Percentiles rank a stretch among this genome's conserved stretches.
Evolutionary conservation across 768 basidiomycete species (phyloP).

Genomic region (Phylloporus arenicola): DNA sequence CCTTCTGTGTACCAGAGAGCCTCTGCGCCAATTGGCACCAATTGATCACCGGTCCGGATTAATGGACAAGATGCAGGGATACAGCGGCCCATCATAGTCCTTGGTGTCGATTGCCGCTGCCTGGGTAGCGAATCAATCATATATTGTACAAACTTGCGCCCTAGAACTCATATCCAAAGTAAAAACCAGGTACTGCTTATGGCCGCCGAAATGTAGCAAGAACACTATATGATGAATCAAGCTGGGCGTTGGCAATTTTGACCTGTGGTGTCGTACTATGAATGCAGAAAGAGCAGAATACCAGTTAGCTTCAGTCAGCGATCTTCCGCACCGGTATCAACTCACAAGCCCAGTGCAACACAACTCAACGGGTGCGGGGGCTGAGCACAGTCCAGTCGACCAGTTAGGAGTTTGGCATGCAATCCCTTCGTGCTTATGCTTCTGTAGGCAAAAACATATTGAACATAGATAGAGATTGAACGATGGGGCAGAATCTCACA

Average conservation of each 20-base stretch:
- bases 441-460: not conserved
- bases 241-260: not conserved
- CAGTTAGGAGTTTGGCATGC: not conserved
- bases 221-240: too few relatives aligned
- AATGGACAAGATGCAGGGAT: too few relatives aligned
- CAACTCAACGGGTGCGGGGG: not conserved
- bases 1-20: too few relatives aligned
- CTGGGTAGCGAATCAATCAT: too few relatives aligned
- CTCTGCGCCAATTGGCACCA: too few relatives aligned
- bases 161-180: too few relatives aligned
- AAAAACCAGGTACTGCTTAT: too few relatives aligned
- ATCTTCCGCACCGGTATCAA: not conserved
- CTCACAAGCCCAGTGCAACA: not conserved
- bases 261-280: not conserved
- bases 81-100: too few relatives aligned
- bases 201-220: too few relatives aligned
- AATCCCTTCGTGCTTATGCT: not conserved
- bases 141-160: too few relatives aligned
- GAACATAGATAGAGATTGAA: not conserved
- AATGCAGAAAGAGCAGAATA: not conserved
- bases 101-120: too few relatives aligned
- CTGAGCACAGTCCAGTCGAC: not conserved
- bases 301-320: not conserved
- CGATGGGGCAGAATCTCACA: not conserved
- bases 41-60: too few relatives aligned